A percentile compares a stretch with the other conserved stretches of the same genome.
Evolutionary conservation across 176 grass and related monocot species (phyloP).

Genomic region (Urochloa ruziziensis): DNA sequence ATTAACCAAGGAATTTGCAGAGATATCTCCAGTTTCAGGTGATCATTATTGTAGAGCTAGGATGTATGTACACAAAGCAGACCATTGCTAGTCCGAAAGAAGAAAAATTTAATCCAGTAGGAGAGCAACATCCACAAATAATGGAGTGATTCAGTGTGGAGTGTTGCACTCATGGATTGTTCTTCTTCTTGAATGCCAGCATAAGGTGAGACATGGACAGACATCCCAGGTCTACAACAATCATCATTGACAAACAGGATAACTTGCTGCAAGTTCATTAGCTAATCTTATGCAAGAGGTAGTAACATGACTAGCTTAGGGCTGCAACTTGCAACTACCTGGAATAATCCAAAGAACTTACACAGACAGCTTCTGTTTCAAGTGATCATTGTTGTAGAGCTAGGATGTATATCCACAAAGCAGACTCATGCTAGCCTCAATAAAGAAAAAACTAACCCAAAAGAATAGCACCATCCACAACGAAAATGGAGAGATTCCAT

Average conservation of each 20-base stretch:
- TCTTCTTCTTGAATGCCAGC: neutral
- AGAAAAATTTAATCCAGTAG: neutral
- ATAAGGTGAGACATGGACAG: neutral
- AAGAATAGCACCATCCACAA: neutral
- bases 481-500: neutral
- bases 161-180: neutral
- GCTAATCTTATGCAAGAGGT: too few relatives aligned
- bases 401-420: neutral
- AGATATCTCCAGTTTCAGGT: neutral
- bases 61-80: conserved; percentile 1
- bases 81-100: neutral
- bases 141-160: neutral
- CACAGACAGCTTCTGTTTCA: neutral
- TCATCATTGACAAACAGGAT: neutral
- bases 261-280: neutral
- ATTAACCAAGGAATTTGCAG: neutral
- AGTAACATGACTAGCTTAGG: too few relatives aligned
- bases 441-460: neutral
- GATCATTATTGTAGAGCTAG: neutral
- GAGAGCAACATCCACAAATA: neutral
- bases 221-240: conserved; percentile 3
- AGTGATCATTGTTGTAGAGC: neutral
- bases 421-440: neutral
- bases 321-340: too few relatives aligned
- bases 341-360: neutral